These are phyloP conservation scores for Suillus brevipes DNA, from an alignment of 768 basidiomycete genomes.

Conservation along the genomic window DNA sequence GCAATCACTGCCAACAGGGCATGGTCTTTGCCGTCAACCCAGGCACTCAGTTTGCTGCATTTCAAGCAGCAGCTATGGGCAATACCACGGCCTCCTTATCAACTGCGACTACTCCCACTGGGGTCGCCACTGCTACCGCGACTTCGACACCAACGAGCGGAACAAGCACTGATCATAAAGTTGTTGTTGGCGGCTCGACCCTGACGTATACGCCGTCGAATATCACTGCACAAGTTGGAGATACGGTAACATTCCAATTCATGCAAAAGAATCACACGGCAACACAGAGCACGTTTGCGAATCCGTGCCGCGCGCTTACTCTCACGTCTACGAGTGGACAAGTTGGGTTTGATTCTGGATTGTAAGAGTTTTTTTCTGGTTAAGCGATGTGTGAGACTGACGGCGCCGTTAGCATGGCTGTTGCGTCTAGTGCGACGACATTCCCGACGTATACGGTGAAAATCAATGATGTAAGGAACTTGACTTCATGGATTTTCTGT, in stretches of 20 bases:
- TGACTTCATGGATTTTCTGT: not conserved
- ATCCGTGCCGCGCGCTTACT: slow-evolving; percentile 44
- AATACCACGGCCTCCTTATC: slow-evolving; percentile 18
- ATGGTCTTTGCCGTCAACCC: slow-evolving; percentile 74
- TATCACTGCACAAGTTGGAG: slow-evolving; percentile 46
- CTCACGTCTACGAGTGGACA: slow-evolving; percentile 45
- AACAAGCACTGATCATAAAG: slow-evolving; percentile 35
- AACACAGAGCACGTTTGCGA: slow-evolving; percentile 35
- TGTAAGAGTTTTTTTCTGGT: slow-evolving; percentile 29
- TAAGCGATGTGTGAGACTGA: not conserved
- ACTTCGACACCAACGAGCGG: slow-evolving; percentile 31
- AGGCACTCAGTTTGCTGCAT: slow-evolving; percentile 50
- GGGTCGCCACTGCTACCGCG: slow-evolving; percentile 37
- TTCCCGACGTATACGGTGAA: slow-evolving; percentile 55
- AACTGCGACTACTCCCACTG: slow-evolving; percentile 29
- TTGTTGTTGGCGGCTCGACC: slow-evolving; percentile 44
- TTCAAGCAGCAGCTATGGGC: slow-evolving; percentile 53
- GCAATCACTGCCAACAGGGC: slow-evolving; percentile 53
- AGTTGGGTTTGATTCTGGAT: slow-evolving; percentile 49
- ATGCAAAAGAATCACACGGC: slow-evolving; percentile 51
- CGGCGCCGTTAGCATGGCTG: slow-evolving; percentile 41
- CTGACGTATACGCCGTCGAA: slow-evolving; percentile 45
- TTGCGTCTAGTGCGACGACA: slow-evolving; percentile 40
- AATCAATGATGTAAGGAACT: slow-evolving; percentile 48
- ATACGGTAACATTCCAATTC: slow-evolving; percentile 47